These are phyloP conservation scores for Trichosporon inkin DNA, from an alignment of 1,284 basidiomycete species.

Conservation along the genomic window DNA sequence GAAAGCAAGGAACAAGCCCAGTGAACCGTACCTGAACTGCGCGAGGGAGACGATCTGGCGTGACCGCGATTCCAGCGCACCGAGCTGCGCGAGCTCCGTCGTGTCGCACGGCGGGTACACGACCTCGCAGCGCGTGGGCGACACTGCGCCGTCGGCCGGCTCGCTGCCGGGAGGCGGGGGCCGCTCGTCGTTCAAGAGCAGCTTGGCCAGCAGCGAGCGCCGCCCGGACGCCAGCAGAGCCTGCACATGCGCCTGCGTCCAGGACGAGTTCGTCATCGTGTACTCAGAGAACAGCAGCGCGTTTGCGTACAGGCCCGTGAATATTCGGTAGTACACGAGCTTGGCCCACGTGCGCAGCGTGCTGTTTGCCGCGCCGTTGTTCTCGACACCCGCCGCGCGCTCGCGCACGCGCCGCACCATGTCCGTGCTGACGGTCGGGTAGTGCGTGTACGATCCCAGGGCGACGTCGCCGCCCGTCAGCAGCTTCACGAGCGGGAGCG, in stretches of 20 bases:
- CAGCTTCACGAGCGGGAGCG: constrained; percentile 69
- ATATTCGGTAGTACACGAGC: constrained; percentile 82
- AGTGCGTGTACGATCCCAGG: constrained; percentile 90
- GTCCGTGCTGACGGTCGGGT: constrained; percentile 89
- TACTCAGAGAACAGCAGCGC: constrained; percentile 67
- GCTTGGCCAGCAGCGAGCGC: constrained; percentile 25
- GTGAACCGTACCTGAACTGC: constrained; percentile 70
- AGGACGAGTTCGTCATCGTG: constrained; percentile 89
- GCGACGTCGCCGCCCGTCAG: constrained; percentile 59
- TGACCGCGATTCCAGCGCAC: constrained; percentile 58
- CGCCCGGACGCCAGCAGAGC: constrained; percentile 56
- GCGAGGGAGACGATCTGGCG: constrained; percentile 78
- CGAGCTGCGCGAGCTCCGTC: constrained; percentile 61
- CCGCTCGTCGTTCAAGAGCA: constrained; percentile 26
- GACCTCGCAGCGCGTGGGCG: constrained; percentile 46
- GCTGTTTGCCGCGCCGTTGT: constrained; percentile 64
- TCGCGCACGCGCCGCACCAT: constrained; percentile 80
- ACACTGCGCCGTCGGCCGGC: background rate
- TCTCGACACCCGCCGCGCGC: constrained; percentile 62
- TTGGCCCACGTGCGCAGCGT: constrained; percentile 62
- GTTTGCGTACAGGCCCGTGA: constrained; percentile 75
- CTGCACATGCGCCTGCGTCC: constrained; percentile 85
- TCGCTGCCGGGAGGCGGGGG: background rate
- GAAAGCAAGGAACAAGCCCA: background rate
- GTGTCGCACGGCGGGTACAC: constrained; percentile 95